Evolutionary conservation across 1,139 yeast species (phyloP).

Genomic region (Pneumocystis murina): DNA sequence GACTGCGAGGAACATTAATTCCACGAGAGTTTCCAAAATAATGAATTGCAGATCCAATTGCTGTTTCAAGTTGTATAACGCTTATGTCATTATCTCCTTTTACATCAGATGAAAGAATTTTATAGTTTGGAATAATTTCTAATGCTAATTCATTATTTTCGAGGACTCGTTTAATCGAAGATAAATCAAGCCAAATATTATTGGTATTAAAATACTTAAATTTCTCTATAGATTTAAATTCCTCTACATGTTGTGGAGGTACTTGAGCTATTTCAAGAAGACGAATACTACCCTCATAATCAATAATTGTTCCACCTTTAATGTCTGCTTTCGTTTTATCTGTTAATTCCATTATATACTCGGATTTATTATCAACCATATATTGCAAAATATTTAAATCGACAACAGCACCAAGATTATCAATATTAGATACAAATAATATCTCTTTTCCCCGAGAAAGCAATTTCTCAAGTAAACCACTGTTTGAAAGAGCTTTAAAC

Average conservation of each 20-base stretch:
- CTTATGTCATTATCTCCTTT: constrained; percentile 33
- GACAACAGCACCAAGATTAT: constrained; percentile 95
- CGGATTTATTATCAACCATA: constrained; percentile 82
- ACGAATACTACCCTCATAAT: constrained; percentile 89
- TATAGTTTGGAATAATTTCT: constrained; percentile 91
- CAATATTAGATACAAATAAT: constrained; percentile 92
- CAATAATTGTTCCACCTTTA: constrained; percentile 96
- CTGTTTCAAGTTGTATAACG: constrained; percentile 88
- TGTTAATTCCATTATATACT: constrained; percentile 95
- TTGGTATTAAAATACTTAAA: constrained; percentile 96
- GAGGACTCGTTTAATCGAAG: constrained; percentile 83
- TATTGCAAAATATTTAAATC: constrained; percentile 81
- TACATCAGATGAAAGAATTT: constrained; percentile 43
- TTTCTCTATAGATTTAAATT: constrained; percentile 91
- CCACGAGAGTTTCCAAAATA: constrained; percentile 93
- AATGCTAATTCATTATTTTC: constrained; percentile 70
- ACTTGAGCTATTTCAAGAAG: constrained; percentile 96
- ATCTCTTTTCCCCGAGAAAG: constrained; percentile 90
- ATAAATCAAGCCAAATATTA: constrained; percentile 91
- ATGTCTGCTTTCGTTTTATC: constrained; percentile 98
- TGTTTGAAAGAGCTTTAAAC: constrained; percentile 74
- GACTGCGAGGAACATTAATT: constrained; percentile 92
- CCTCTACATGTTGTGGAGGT: constrained; percentile 96
- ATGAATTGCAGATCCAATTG: constrained; percentile 97
- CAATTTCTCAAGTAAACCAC: constrained; percentile 84